phyloP scores from a whole-genome alignment of 2,329 filamentous ascomycete species.

The Phialophora expanda region DNA sequence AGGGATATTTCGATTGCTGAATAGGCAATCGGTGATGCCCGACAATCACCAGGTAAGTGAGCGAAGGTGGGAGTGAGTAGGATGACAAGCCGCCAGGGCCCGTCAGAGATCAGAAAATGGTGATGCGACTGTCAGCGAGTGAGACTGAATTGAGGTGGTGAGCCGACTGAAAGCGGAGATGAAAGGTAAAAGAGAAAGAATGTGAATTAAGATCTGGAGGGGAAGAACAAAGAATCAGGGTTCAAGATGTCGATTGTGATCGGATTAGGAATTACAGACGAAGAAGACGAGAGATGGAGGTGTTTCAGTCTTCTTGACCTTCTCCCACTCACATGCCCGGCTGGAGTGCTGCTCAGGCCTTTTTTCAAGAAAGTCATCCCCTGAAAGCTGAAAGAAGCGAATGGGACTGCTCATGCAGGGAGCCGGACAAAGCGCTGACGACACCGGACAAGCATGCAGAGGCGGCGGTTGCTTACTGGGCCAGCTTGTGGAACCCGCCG shows the following conservation, averaged over 20 bases:
- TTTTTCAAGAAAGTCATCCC: conserved; percentile 17
- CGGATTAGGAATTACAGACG: conserved; percentile 4
- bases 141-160: conserved; percentile 1
- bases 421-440: conserved; percentile 13
- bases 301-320: conserved; percentile 31
- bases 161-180: conserved; percentile 20
- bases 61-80: not conserved
- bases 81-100: conserved; percentile 35
- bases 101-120: conserved; percentile 9
- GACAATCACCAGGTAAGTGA: conserved; percentile 13
- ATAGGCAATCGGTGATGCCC: not conserved
- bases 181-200: conserved; percentile 19
- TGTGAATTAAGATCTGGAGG: not conserved
- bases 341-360: conserved; percentile 10
- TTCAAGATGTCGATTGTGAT: conserved; percentile 4
- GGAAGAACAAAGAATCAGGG: conserved; percentile 27
- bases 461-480: not conserved
- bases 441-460: conserved; percentile 8
- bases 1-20: not conserved
- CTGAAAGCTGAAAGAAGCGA: conserved; percentile 21
- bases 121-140: conserved; percentile 17
- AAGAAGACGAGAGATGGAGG: conserved; percentile 18
- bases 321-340: conserved; percentile 11
- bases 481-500: not conserved
- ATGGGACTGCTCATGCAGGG: not conserved